phyloP scores from a whole-genome alignment of 306 rosid genomes.

The Lathyrus tuberosus region DNA sequence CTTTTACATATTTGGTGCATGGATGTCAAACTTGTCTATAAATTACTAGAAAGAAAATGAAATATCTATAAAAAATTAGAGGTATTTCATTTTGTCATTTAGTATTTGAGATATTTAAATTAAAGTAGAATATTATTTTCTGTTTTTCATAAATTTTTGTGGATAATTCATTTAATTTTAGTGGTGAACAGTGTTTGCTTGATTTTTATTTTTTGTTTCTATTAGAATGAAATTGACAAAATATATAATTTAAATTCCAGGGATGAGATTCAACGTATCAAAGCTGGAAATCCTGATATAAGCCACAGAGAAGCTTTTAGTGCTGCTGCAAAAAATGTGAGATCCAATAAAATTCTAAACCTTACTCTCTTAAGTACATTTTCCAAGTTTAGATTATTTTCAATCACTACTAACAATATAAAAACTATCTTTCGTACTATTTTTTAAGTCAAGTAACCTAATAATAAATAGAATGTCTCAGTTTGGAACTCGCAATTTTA shows the following conservation, averaged over 20 bases:
- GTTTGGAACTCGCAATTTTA: too few relatives aligned
- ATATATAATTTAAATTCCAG: conserved; percentile 45
- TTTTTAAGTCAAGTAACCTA: too few relatives aligned
- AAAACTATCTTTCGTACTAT: not conserved
- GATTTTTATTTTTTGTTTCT: not conserved
- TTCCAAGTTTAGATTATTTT: conserved; percentile 33
- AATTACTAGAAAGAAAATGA: too few relatives aligned
- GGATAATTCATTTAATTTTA: not conserved
- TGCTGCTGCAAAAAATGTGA: conserved; percentile 98
- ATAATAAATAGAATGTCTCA: too few relatives aligned
- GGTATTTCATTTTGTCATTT: too few relatives aligned
- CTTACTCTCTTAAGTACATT: conserved; percentile 37
- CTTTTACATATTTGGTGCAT: too few relatives aligned
- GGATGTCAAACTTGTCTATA: too few relatives aligned
- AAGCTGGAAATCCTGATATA: conserved; percentile 96
- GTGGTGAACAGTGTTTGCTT: not conserved
- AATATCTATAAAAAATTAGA: too few relatives aligned
- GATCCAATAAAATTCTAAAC: conserved; percentile 47
- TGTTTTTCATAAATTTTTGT: not conserved
- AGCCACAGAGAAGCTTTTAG: conserved; percentile 99
- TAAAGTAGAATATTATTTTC: not conserved
- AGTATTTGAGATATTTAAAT: not conserved
- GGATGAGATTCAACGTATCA: conserved; percentile 98
- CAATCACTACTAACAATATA: conserved; percentile 31
- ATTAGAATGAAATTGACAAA: not conserved